These are phyloP conservation scores for Colletotrichum sp. DNA, from an alignment of 2,329 filamentous ascomycete genomes.

Conservation along the genomic window DNA sequence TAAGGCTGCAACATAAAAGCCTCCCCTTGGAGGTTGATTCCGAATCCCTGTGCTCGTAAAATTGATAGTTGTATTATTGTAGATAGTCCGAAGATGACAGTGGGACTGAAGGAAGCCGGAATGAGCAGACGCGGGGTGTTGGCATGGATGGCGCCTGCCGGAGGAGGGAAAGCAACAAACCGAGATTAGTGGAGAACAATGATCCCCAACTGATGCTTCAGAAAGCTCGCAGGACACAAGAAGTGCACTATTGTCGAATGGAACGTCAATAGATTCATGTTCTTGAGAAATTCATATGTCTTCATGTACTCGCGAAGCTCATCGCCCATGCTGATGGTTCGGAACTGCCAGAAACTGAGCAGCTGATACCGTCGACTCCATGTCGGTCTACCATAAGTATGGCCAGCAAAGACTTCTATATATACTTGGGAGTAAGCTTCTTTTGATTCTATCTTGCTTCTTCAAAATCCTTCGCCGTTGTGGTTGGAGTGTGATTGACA, in stretches of 20 bases:
- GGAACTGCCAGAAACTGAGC: neutral
- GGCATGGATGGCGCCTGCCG: too few species aligned
- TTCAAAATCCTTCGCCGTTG: too few species aligned
- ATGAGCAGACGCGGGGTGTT: neutral
- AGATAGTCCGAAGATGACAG: too few species aligned
- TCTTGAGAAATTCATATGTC: rapidly evolving
- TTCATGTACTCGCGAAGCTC: rapidly evolving
- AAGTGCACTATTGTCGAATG: too few species aligned
- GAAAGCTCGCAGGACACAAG: too few species aligned
- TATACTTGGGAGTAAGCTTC: neutral
- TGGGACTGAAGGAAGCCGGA: neutral
- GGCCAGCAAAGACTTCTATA: neutral
- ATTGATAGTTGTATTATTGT: too few species aligned
- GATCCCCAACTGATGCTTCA: too few species aligned
- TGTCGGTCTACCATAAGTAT: neutral
- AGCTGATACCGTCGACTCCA: neutral
- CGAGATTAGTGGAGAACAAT: too few species aligned
- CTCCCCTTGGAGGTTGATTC: rapidly evolving
- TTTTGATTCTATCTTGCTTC: neutral
- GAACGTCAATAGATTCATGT: too few species aligned
- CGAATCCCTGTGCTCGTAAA: too few species aligned
- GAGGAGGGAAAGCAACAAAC: too few species aligned
- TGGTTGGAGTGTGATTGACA: too few species aligned
- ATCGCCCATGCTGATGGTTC: neutral
- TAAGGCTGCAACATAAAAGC: neutral